These are phyloP conservation scores for Solanum chmielewskii DNA, from an alignment of 257 asterid species.

Conservation along the genomic window DNA sequence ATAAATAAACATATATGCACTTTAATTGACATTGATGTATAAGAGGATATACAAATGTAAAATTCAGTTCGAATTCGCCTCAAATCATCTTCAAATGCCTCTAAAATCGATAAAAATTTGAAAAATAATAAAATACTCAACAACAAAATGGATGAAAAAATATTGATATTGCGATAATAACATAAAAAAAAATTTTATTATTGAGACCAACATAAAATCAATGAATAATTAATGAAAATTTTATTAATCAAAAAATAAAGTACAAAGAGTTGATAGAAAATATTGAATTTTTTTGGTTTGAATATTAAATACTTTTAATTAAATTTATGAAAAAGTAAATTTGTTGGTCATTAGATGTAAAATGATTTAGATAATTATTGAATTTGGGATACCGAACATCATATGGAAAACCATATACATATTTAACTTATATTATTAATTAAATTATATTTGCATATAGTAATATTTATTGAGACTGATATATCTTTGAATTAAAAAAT, in stretches of 20 bases:
- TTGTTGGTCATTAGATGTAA: not conserved
- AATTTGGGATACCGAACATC: not conserved
- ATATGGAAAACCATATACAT: not conserved
- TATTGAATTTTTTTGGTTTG: not conserved
- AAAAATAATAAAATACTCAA: not conserved
- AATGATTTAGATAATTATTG: not conserved
- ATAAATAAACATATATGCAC: not conserved
- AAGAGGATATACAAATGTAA: not conserved
- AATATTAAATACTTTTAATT: not conserved
- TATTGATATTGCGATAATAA: not conserved
- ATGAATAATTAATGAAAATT: not conserved
- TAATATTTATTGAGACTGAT: not conserved
- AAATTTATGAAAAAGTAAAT: not conserved
- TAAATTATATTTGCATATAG: not conserved
- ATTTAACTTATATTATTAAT: not conserved
- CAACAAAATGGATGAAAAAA: not conserved
- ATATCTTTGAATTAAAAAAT: not conserved
- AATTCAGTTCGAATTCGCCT: accelerated
- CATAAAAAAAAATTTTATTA: too few relatives aligned
- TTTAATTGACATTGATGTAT: not conserved
- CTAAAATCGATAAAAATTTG: not conserved
- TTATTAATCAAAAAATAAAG: not conserved
- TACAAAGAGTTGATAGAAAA: not conserved
- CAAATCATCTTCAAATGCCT: not conserved
- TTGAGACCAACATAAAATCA: not conserved